A percentile compares a stretch with the other conserved stretches of the same genome.
Conservation (phyloP, 1,139 yeast species). For the Pichia sp. region DNA sequence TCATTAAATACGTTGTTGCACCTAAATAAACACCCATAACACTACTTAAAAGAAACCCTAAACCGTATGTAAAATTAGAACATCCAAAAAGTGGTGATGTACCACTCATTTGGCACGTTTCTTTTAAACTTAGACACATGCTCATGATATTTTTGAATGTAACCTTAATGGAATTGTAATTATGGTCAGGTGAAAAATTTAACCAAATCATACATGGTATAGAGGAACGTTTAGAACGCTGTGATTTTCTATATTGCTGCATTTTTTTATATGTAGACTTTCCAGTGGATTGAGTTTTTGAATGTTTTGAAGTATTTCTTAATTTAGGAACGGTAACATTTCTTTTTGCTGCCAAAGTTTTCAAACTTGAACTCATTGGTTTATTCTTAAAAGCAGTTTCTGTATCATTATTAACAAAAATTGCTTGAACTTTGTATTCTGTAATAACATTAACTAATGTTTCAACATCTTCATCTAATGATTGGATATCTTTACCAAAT, state of each 20-base stretch:
- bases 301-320: constrained; percentile 63
- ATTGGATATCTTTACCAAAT: constrained; percentile 56
- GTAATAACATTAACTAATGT: constrained; percentile 60
- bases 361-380: constrained; percentile 57
- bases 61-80: constrained; percentile 76
- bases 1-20: constrained; percentile 72
- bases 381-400: constrained; percentile 68
- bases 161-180: constrained; percentile 51
- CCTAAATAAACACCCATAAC: constrained; percentile 83
- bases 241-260: constrained; percentile 41
- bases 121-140: constrained; percentile 83
- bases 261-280: constrained; percentile 39
- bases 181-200: constrained; percentile 64
- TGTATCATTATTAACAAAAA: constrained; percentile 74
- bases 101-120: constrained; percentile 78
- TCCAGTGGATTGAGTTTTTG: constrained; percentile 49
- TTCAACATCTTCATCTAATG: constrained; percentile 70
- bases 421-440: constrained; percentile 65
- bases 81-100: constrained; percentile 76
- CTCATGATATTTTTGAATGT: constrained; percentile 64
- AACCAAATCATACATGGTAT: constrained; percentile 36
- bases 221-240: constrained; percentile 35
- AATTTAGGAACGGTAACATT: constrained; percentile 45
- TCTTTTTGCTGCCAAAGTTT: constrained; percentile 42
- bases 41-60: constrained; percentile 82